Evolutionary conservation across 768 basidiomycete genomes (phyloP).

Genomic region (Phylloporus rhodoxanthus): DNA sequence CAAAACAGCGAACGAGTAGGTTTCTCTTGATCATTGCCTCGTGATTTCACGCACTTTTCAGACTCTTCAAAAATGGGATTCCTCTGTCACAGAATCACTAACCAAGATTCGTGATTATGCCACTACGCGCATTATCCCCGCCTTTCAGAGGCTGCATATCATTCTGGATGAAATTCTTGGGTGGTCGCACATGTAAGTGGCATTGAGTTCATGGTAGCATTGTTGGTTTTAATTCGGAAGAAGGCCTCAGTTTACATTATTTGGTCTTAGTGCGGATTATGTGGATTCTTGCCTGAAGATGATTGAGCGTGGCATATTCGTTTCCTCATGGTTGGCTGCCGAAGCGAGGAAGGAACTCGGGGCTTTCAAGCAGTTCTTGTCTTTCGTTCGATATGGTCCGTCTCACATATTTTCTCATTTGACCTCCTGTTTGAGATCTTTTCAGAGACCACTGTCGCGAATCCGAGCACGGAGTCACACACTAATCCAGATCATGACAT

Average conservation of each 20-base stretch:
- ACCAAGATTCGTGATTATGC: conserved; percentile 68
- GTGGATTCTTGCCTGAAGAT: conserved; percentile 49
- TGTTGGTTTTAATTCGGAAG: conserved; percentile 8
- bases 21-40: conserved; percentile 9
- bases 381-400: conserved; percentile 71
- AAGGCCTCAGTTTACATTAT: conserved; percentile 55
- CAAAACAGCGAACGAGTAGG: conserved; percentile 77
- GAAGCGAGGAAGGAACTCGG: conserved; percentile 60
- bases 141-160: conserved; percentile 70
- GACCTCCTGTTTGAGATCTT: conserved; percentile 15
- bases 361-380: conserved; percentile 74
- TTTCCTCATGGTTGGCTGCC: conserved; percentile 64
- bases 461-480: conserved; percentile 47
- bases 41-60: conserved; percentile 30
- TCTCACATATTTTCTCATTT: conserved; percentile 9
- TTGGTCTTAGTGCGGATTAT: conserved; percentile 48
- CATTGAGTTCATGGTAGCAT: conserved; percentile 8
- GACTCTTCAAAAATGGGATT: conserved; percentile 82
- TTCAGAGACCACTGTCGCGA: conserved; percentile 46
- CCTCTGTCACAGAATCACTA: conserved; percentile 63
- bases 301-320: conserved; percentile 51
- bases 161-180: conserved; percentile 74
- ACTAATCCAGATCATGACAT: conserved; percentile 56
- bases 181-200: conserved; percentile 66
- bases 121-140: conserved; percentile 64